These are phyloP conservation scores for Eremomyces bilateralis DNA, from an alignment of 495 filamentous ascomycete genomes.

Conservation along the genomic window DNA sequence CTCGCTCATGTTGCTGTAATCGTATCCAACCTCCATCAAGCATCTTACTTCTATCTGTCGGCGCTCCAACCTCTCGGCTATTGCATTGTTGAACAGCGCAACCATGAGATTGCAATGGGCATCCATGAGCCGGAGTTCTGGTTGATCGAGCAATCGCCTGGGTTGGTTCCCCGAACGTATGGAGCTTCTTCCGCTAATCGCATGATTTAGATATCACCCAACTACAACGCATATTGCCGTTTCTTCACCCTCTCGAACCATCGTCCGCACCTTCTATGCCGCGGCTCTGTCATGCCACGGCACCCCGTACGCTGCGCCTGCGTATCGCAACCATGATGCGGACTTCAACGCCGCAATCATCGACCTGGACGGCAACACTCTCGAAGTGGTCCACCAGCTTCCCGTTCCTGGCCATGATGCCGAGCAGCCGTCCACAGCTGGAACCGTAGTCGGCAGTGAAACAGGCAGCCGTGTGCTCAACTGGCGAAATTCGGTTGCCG, in stretches of 20 bases:
- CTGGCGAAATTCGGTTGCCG: background rate
- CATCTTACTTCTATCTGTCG: constrained; percentile 61
- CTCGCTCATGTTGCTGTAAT: constrained; percentile 37
- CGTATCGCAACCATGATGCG: constrained; percentile 26
- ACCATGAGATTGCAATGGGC: constrained; percentile 33
- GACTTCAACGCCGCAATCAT: constrained; percentile 37
- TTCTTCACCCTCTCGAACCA: constrained; percentile 28
- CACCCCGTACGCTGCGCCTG: constrained; percentile 33
- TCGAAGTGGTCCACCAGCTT: constrained; percentile 22
- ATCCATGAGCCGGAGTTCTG: constrained; percentile 34
- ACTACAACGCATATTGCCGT: constrained; percentile 37
- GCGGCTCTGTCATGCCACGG: constrained; percentile 34
- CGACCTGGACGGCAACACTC: constrained; percentile 38
- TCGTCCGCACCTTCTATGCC: constrained; percentile 37
- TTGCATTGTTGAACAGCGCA: constrained; percentile 32
- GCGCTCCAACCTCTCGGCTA: constrained; percentile 56
- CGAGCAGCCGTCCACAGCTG: too few relatives aligned
- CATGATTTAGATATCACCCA: constrained; percentile 21
- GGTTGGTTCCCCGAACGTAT: background rate
- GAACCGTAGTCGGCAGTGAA: too few relatives aligned
- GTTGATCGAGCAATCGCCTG: constrained; percentile 30
- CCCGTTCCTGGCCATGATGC: background rate
- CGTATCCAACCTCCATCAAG: constrained; percentile 55
- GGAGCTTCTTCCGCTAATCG: constrained; percentile 1
- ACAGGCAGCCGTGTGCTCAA: constrained; percentile 2